Evolutionary conservation across 2,329 filamentous ascomycete genomes (phyloP), one percentile per base, ranked within the genome.

Genomic region (Neofusicoccum sp.): DNA sequence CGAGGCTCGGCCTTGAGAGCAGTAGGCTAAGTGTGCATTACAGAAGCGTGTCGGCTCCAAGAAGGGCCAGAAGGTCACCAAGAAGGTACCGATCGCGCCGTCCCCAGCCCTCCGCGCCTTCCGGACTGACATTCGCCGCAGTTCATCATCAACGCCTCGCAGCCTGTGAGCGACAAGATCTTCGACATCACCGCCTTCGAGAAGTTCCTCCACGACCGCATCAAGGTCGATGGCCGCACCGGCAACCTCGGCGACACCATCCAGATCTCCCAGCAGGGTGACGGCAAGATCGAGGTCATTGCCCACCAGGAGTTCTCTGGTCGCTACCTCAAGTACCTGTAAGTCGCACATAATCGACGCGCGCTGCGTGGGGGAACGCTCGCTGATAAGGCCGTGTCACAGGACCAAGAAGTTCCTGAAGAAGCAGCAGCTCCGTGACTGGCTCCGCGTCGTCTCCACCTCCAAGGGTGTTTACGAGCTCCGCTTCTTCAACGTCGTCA

Each of bases 341-440:
- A 85, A 70, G 91, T 85, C 62, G 47, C 3, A 28, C 31, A 16
- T 33, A 36, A 7, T 7, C 28, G 30, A 31, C n/a, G 30, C n/a
- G 9, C 4, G 2, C 7, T n/a, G 24, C 33, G 12, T 20, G 26
- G 34, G 16, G 28, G 34, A 9, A 38, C n/a, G 31, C 36, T 24
- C 14, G 38, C 65, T 70, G 57, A 70, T 16, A 20, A 5, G 8
- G 28, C 36, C n/a, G 40, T 12, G 2, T 28, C 8, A 26, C 70
- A 96, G 91, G 79, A 99, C 95, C 80, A 99, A 99, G 91, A 99
- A 99, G 88, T 99, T 96, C 89, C 89, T 99, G 82, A 99, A 99
- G 92, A 99, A 99, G 91, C 91, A 97, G 86, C 93, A 98, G 88
- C 91, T 99, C 79, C 91, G 95, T 84, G 95, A 99, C 86, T 99